Base-by-base conservation (phyloP, 345 rosid genomes). In the Conringia planisiliqua region DNA sequence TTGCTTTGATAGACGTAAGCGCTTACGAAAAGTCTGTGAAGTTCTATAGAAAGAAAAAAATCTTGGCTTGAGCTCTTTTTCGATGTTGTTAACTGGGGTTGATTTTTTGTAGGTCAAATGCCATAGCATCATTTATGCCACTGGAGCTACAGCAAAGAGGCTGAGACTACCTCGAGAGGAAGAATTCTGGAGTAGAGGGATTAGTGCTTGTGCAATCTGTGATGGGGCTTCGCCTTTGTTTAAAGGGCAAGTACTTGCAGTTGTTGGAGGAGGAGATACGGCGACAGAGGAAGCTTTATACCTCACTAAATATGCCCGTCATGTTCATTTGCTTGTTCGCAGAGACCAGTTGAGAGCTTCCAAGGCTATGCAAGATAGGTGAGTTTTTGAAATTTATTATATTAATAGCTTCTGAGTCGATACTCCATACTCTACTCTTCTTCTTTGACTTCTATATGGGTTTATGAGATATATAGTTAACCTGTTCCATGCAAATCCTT, bases 341-440 rank as follows among this genome's bases (percentile, higher is more conserved):
- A 84, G 74, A 76, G 97, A 84, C 35, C 93, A 87, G 29, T 83
- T 94, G 66, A 87, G 96, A 81, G 98, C 97, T 42, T 94, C 98
- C 70, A 94, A 62, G 79, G 98, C 98, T 73, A 94, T 94, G 98
- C 98, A 94, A 83, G 98, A 94, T 85, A 89, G 97, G 98, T 91
- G 84, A 85, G 90, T 70, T 55, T 39, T 9, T 60, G 33, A 20
- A 9, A 46, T 13, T 22, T 72, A 10, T 42, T 38, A 30, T 40
- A 12, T 35, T 56, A 5, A 20, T 70, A 56, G 44, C 55, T 43
- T 55, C 9, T 14, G 43, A 14, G 36, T 55, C 29, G 40, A 35
- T 20, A 56, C 7, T 40, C 29, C 50, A 35, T 20, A 56, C 7
- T 40, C 18, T 38, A 39, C 63, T 66, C 57, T 14, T 72, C 63